phyloP scores from a whole-genome alignment of 352 stramenopile species.

The Pythium catenulatum region DNA sequence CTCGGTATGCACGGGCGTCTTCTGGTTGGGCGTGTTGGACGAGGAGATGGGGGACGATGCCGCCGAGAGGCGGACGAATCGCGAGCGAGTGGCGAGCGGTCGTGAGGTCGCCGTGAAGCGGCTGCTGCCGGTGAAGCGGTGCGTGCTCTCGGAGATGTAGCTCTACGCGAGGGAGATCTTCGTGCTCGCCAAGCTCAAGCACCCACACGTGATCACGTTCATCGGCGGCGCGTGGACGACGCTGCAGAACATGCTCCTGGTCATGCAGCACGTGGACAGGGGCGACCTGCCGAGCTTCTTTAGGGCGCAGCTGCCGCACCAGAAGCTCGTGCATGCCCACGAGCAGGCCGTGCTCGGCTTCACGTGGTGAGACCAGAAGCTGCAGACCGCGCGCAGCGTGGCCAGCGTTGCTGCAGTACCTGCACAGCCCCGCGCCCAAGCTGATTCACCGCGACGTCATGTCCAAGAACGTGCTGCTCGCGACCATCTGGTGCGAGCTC shows the following conservation, averaged over 20 bases:
- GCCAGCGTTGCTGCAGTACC: constrained; percentile 85
- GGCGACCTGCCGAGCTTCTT: constrained; percentile 85
- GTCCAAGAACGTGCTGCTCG: constrained; percentile 90
- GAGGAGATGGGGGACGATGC: too few species aligned
- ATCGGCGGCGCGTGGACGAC: constrained; percentile 82
- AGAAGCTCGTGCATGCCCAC: constrained; percentile 18
- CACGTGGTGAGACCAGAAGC: constrained; percentile 75
- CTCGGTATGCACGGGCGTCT: constrained; percentile 62
- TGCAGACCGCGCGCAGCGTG: constrained; percentile 75
- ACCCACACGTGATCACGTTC: constrained; percentile 80
- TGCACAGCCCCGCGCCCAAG: constrained; percentile 84
- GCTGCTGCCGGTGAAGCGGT: constrained; percentile 72
- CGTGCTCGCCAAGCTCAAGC: constrained; percentile 81
- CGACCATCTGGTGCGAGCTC: constrained; percentile 61
- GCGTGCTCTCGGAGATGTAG: constrained; percentile 75
- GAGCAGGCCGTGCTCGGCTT: constrained; percentile 63
- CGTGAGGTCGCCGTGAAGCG: constrained; percentile 82
- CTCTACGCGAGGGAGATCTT: constrained; percentile 88
- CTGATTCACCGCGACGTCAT: constrained; percentile 94
- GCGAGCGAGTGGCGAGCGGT: too few species aligned
- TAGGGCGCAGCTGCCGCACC: constrained; percentile 42
- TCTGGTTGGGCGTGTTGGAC: too few species aligned
- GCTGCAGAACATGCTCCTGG: constrained; percentile 79
- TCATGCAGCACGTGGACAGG: constrained; percentile 84
- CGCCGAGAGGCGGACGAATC: too few species aligned